Evolutionary conservation across 495 filamentous ascomycete species (phyloP).

Genomic region (Trichocladium uniseriatum): DNA sequence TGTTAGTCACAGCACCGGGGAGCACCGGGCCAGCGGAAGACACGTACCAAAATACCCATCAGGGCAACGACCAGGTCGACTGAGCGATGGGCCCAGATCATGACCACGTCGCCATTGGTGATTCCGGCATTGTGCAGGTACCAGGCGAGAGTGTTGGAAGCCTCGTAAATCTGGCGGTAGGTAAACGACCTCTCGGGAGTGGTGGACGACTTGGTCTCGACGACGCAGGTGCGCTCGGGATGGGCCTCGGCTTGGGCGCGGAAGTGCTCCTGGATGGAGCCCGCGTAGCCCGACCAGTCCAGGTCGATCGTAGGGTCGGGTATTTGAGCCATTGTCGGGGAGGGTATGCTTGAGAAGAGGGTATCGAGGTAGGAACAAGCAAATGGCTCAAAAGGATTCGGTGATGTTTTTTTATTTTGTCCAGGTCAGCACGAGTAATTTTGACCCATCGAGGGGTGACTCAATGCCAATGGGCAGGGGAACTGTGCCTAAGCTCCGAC

Average conservation of each 20-base stretch:
- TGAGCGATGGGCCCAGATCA: slow-evolving; percentile 79
- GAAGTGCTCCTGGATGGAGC: slow-evolving; percentile 39
- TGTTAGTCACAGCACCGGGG: not conserved
- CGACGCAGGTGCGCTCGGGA: slow-evolving; percentile 70
- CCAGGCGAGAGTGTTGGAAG: slow-evolving; percentile 71
- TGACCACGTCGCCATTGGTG: slow-evolving; percentile 77
- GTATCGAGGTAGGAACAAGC: not conserved
- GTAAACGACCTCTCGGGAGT: slow-evolving; percentile 61
- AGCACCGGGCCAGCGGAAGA: not conserved
- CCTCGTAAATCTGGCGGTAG: slow-evolving; percentile 81
- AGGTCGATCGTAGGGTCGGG: slow-evolving; percentile 72
- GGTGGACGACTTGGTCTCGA: slow-evolving; percentile 63
- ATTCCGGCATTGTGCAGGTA: slow-evolving; percentile 65
- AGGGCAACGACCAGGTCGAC: slow-evolving; percentile 62
- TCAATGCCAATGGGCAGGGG: not conserved
- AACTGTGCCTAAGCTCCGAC: slow-evolving; percentile 9
- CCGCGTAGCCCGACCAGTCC: slow-evolving; percentile 73
- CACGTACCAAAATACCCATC: slow-evolving; percentile 47
- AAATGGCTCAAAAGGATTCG: not conserved
- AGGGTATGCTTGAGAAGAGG: not conserved
- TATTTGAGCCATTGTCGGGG: slow-evolving; percentile 27
- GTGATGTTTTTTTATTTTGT: not conserved
- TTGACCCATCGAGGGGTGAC: not conserved
- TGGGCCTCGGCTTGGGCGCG: slow-evolving; percentile 57
- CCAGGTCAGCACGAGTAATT: slow-evolving; percentile 1